Evolutionary conservation across 2,329 filamentous ascomycete species (phyloP).

Genomic region (Monosporascus sp.): DNA sequence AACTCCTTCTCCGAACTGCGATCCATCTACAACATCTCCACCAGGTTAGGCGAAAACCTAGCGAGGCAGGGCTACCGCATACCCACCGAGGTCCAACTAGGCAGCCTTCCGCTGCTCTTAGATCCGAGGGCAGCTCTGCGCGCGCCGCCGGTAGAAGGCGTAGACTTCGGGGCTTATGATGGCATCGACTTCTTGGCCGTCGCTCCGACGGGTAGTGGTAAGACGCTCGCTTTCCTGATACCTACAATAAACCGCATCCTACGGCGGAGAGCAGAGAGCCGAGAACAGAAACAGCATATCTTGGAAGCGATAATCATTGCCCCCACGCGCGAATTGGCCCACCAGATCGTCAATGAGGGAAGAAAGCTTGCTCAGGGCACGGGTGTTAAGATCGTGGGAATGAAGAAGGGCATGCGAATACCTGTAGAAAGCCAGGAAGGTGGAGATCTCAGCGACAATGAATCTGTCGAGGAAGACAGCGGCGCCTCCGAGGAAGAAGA

Average conservation of each 20-base stretch:
- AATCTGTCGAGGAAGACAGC: slow-evolving; percentile 18
- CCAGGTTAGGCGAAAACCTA: slow-evolving; percentile 71
- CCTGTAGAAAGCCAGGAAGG: slow-evolving; percentile 40
- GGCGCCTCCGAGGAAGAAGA: slow-evolving; percentile 32
- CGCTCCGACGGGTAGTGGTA: slow-evolving; percentile 92
- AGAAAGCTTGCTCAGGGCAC: slow-evolving; percentile 75
- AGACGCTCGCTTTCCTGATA: slow-evolving; percentile 89
- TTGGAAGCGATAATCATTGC: slow-evolving; percentile 68
- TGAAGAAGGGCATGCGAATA: slow-evolving; percentile 80
- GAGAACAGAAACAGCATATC: slow-evolving; percentile 39
- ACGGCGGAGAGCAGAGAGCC: slow-evolving; percentile 44
- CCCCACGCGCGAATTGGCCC: slow-evolving; percentile 72
- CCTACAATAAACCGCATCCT: slow-evolving; percentile 76
- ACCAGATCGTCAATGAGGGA: slow-evolving; percentile 79
- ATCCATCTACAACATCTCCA: slow-evolving; percentile 66
- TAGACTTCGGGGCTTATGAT: slow-evolving; percentile 21
- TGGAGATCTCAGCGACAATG: slow-evolving; percentile 13
- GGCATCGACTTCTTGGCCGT: slow-evolving; percentile 76
- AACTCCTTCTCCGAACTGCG: slow-evolving; percentile 70
- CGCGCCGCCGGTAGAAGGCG: slow-evolving; percentile 28
- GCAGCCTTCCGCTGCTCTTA: slow-evolving; percentile 73
- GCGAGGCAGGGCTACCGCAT: slow-evolving; percentile 76
- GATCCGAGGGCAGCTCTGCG: slow-evolving; percentile 45
- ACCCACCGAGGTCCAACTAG: slow-evolving; percentile 93
- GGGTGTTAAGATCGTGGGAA: slow-evolving; percentile 70